Percentiles rank a stretch among this genome's conserved stretches.
Evolutionary conservation across 2,329 filamentous ascomycete genomes (phyloP).

Genomic region (Thielaviopsis euricoi): DNA sequence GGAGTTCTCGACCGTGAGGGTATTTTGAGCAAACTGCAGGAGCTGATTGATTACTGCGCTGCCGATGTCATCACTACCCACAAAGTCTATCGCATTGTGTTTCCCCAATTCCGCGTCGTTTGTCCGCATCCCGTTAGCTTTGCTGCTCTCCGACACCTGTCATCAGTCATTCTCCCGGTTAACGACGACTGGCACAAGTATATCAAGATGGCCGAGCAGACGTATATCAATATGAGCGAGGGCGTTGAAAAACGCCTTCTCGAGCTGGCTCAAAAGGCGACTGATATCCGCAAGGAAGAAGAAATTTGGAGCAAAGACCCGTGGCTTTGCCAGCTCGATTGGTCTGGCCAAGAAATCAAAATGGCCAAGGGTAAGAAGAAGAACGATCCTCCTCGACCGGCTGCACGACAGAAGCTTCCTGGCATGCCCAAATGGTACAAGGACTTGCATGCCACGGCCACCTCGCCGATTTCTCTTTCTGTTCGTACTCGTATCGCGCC

Average conservation of each 20-base stretch:
- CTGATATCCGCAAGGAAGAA: slow-evolving; percentile 53
- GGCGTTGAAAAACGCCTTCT: slow-evolving; percentile 64
- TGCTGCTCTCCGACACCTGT: slow-evolving; percentile 80
- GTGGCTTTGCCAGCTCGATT: slow-evolving; percentile 88
- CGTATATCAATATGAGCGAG: slow-evolving; percentile 59
- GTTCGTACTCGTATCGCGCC: slow-evolving; percentile 81
- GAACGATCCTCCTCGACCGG: slow-evolving; percentile 57
- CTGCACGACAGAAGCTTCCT: slow-evolving; percentile 75
- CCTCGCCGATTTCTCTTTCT: slow-evolving; percentile 55
- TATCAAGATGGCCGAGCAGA: slow-evolving; percentile 66
- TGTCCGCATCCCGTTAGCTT: slow-evolving; percentile 98
- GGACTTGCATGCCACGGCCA: slow-evolving; percentile 58
- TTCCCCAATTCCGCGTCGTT: slow-evolving; percentile 72
- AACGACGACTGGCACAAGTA: slow-evolving; percentile 80
- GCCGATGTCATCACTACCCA: slow-evolving; percentile 89
- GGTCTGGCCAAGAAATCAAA: slow-evolving; percentile 81
- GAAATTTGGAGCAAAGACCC: slow-evolving; percentile 63
- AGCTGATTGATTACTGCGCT: slow-evolving; percentile 84
- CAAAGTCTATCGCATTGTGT: slow-evolving; percentile 82
- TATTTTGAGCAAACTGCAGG: slow-evolving; percentile 55
- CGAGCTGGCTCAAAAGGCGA: slow-evolving; percentile 57
- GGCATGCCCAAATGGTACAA: slow-evolving; percentile 97
- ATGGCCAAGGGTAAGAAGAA: slow-evolving; percentile 91
- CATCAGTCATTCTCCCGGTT: slow-evolving; percentile 80
- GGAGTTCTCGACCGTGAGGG: slow-evolving; percentile 60